phyloP scores from a whole-genome alignment of 768 basidiomycete species.

The Xerocomellus dryophilus region DNA sequence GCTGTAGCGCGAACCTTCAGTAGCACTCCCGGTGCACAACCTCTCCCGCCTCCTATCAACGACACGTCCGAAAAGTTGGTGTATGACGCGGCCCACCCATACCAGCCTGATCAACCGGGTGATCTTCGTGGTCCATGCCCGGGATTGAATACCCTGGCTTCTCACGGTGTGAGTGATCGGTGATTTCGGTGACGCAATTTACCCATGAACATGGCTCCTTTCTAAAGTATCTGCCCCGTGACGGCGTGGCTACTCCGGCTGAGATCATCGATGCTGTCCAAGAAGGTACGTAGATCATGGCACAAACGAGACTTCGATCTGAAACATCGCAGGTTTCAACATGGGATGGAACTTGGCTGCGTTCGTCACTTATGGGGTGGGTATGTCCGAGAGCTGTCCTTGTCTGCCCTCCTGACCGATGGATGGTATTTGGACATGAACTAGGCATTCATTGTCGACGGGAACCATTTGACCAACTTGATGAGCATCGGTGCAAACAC shows the following conservation, averaged over 20 bases:
- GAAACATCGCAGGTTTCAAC: constrained; percentile 17
- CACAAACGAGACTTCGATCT: not conserved
- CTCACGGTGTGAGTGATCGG: constrained; percentile 24
- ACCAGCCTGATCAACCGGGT: constrained; percentile 6
- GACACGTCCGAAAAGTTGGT: constrained; percentile 26
- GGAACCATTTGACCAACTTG: constrained; percentile 28
- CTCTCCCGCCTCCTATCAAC: constrained; percentile 21
- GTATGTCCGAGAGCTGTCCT: constrained; percentile 1
- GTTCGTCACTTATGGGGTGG: constrained; percentile 24
- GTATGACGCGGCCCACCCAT: constrained; percentile 20
- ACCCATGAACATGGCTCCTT: not conserved
- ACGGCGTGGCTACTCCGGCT: constrained; percentile 21
- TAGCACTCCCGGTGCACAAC: constrained; percentile 23
- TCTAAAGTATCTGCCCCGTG: constrained; percentile 17
- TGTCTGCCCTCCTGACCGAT: not conserved
- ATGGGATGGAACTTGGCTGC: constrained; percentile 23
- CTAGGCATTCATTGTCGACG: constrained; percentile 26
- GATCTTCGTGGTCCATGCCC: constrained; percentile 28
- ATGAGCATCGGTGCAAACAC: constrained; percentile 27
- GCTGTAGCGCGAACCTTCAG: constrained; percentile 13
- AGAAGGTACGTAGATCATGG: constrained; percentile 10
- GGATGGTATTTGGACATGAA: not conserved
- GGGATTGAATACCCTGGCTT: constrained; percentile 25
- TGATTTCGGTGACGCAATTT: not conserved
- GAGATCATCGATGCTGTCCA: constrained; percentile 25